Conservation (phyloP, 345 rosid species). For the Salix purpurea region DNA sequence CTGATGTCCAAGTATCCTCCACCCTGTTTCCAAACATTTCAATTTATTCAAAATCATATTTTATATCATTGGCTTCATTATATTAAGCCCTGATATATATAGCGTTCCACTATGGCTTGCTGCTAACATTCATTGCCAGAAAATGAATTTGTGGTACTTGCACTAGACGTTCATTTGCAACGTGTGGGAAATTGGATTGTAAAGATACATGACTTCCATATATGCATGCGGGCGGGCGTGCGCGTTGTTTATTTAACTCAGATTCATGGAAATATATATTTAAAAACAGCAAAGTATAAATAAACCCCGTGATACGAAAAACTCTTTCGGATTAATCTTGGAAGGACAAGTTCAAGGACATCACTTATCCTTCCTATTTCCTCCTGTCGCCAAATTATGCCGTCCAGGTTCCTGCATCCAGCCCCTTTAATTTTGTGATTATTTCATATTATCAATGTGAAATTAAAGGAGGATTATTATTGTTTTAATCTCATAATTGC, state of each 20-base stretch:
- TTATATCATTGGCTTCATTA: background rate
- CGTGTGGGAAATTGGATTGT: background rate
- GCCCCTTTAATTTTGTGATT: background rate
- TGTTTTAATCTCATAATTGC: too few species aligned
- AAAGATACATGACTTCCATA: background rate
- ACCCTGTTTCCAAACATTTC: background rate
- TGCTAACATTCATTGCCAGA: background rate
- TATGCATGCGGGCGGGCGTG: too few species aligned
- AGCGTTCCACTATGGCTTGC: background rate
- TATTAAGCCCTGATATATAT: too few species aligned
- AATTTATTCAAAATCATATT: background rate
- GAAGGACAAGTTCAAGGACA: too few species aligned
- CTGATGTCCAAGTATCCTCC: background rate
- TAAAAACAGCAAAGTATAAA: too few species aligned
- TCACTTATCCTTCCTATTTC: too few species aligned
- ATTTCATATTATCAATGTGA: background rate
- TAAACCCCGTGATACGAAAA: too few species aligned
- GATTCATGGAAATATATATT: too few species aligned
- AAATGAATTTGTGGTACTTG: background rate
- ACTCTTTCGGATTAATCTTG: too few species aligned
- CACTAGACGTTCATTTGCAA: background rate
- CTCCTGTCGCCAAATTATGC: too few species aligned
- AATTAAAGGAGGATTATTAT: background rate
- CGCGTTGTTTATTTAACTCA: too few species aligned
- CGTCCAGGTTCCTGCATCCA: too few species aligned